A percentile compares a stretch with the other conserved stretches of the same genome.
Evolutionary conservation across 2,329 filamentous ascomycete species (phyloP).

Genomic region (Colletotrichum phormii): DNA sequence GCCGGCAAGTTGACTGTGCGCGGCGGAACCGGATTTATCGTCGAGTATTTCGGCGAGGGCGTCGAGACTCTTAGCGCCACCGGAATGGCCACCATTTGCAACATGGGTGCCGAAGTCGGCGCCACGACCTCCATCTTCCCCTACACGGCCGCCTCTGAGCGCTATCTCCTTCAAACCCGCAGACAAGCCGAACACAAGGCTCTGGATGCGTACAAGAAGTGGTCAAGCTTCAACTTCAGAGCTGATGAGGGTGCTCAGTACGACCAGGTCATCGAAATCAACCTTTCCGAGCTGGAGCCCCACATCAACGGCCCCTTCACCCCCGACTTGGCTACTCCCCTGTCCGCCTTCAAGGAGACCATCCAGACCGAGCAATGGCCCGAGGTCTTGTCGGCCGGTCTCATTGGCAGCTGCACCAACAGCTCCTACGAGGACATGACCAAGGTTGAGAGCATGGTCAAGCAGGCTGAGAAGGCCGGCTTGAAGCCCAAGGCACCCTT

Average conservation of each 20-base stretch:
- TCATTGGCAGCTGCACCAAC: conserved; percentile 99
- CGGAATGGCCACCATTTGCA: conserved; percentile 91
- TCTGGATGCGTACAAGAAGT: conserved; percentile 35
- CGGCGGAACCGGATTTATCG: conserved; percentile 92
- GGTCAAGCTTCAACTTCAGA: conserved; percentile 58
- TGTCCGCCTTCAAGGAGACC: conserved; percentile 88
- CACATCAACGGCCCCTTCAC: conserved; percentile 98
- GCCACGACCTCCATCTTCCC: conserved; percentile 98
- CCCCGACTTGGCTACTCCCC: conserved; percentile 90
- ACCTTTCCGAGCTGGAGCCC: conserved; percentile 90
- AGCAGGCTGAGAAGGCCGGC: conserved; percentile 90
- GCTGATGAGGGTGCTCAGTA: conserved; percentile 88
- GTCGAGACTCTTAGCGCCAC: conserved; percentile 91
- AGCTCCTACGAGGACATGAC: conserved; percentile 99
- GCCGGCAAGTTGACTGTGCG: conserved; percentile 92
- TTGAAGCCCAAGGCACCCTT: conserved; percentile 91
- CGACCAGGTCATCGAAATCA: conserved; percentile 90
- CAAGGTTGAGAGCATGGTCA: conserved; percentile 90
- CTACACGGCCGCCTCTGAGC: conserved; percentile 84
- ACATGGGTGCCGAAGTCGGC: conserved; percentile 92
- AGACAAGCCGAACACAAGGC: conserved; percentile 57
- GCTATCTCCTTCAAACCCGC: conserved; percentile 89
- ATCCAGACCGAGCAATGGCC: conserved; percentile 92
- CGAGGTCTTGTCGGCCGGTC: conserved; percentile 86
- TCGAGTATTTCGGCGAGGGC: conserved; percentile 93